Evolutionary conservation across 306 rosid species (phyloP).

Genomic region (Gillenia trifoliata): DNA sequence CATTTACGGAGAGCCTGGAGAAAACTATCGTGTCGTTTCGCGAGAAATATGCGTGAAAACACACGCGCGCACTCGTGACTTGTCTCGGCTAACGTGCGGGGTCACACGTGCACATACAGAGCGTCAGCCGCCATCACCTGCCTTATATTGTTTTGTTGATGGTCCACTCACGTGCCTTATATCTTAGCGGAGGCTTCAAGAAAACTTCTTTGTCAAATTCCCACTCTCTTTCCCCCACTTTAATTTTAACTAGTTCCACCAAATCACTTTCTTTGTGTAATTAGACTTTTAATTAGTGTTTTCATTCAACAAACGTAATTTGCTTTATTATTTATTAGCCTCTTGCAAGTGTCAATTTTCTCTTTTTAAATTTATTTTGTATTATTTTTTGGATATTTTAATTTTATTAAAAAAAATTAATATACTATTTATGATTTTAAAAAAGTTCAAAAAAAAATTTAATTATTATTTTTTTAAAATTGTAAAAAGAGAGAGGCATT

Average conservation of each 20-base stretch:
- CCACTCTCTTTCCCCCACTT: neutral
- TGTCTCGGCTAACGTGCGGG: neutral
- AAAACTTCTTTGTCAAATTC: conserved; percentile 6
- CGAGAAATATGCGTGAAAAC: neutral
- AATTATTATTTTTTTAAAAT: no score
- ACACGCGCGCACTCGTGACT: neutral
- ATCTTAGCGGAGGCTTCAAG: conserved; percentile 29
- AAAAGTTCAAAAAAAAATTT: no score
- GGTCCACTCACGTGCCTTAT: conserved; percentile 39
- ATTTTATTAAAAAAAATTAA: no score
- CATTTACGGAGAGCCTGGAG: conserved; percentile 35
- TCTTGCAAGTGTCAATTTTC: no score
- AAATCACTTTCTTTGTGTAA: neutral
- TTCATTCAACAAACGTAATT: neutral
- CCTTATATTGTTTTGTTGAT: neutral
- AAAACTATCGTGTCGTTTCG: neutral
- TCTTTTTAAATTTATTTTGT: no score
- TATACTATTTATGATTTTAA: no score
- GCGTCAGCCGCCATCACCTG: conserved; percentile 31
- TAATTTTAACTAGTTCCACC: neutral
- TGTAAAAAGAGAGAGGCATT: no score
- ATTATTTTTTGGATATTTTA: no score
- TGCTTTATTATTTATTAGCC: neutral
- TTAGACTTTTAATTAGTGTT: neutral
- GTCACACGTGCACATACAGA: neutral